These are phyloP conservation scores for Penicillium daleae DNA, from an alignment of 495 filamentous ascomycete species.

Conservation along the genomic window DNA sequence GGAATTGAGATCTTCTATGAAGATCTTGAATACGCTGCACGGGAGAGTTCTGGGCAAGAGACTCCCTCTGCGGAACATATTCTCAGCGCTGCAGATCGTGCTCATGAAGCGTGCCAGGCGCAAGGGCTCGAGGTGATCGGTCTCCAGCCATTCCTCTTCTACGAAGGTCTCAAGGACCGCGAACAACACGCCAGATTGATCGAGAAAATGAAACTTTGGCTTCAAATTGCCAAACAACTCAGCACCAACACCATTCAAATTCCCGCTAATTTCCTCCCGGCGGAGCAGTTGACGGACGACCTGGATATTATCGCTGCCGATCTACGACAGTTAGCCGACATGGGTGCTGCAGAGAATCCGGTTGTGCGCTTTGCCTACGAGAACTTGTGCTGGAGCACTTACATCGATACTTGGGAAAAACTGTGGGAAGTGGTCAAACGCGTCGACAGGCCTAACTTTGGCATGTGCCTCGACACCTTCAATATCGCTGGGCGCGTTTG, in stretches of 20 bases:
- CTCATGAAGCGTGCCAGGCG: constrained; percentile 22
- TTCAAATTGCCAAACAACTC: constrained; percentile 61
- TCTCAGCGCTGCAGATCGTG: constrained; percentile 55
- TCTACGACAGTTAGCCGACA: constrained; percentile 51
- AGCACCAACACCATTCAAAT: constrained; percentile 67
- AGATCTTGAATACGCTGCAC: constrained; percentile 63
- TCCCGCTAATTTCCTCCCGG: constrained; percentile 65
- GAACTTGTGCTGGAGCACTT: constrained; percentile 67
- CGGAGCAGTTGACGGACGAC: constrained; percentile 55
- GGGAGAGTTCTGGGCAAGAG: constrained; percentile 15
- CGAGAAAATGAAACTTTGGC: constrained; percentile 64
- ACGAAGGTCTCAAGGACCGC: constrained; percentile 68
- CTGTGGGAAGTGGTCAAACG: constrained; percentile 64
- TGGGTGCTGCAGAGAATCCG: constrained; percentile 38
- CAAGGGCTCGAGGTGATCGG: constrained; percentile 45
- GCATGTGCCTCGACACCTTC: constrained; percentile 75
- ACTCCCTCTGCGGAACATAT: constrained; percentile 42
- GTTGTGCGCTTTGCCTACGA: constrained; percentile 70
- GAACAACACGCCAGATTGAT: constrained; percentile 55
- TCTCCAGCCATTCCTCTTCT: constrained; percentile 73
- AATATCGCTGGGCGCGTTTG: constrained; percentile 74
- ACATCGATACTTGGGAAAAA: constrained; percentile 65
- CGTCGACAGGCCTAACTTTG: constrained; percentile 71
- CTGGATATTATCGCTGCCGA: constrained; percentile 62
- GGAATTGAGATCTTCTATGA: constrained; percentile 77